Percentiles rank a stretch among this genome's conserved stretches.
These are phyloP conservation scores for Trichoderma koningii DNA, from an alignment of 2,329 filamentous ascomycete species.

Conservation along the genomic window DNA sequence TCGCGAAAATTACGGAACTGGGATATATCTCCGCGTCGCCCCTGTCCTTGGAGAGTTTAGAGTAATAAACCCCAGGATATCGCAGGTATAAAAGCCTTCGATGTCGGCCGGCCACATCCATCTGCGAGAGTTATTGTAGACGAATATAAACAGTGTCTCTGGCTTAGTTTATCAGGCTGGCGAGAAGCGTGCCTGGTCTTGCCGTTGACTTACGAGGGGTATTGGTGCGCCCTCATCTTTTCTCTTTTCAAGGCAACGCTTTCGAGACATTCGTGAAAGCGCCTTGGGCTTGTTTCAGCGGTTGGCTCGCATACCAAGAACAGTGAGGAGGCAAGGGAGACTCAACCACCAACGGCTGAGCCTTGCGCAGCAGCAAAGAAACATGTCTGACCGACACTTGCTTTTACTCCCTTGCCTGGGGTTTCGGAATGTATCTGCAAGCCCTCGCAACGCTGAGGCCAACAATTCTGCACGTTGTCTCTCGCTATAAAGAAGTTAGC, in stretches of 20 bases:
- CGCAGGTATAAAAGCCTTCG: no score
- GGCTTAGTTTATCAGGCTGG: no score
- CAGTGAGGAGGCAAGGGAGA: slow-evolving; percentile 5
- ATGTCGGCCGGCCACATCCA: no score
- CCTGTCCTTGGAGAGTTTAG: neutral
- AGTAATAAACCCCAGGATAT: neutral
- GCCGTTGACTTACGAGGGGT: no score
- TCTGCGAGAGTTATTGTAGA: no score
- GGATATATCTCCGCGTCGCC: neutral
- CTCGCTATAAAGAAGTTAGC: slow-evolving; percentile 2
- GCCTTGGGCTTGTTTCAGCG: neutral
- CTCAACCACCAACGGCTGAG: neutral
- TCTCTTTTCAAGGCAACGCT: neutral
- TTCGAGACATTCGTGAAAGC: neutral
- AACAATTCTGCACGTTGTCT: no score
- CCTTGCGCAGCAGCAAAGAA: neutral
- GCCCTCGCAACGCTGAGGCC: neutral
- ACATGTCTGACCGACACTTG: slow-evolving; percentile 11
- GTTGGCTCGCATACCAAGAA: neutral
- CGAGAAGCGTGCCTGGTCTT: no score
- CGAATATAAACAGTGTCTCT: no score
- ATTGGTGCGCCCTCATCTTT: neutral
- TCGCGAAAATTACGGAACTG: neutral
- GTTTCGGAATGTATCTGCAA: slow-evolving; percentile 3
- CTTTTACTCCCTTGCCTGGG: neutral